A percentile compares a stretch with the other conserved stretches of the same genome.
These are phyloP conservation scores for Fusarium brachygibbosum DNA, from an alignment of 2,329 filamentous ascomycete species.

Conservation along the genomic window DNA sequence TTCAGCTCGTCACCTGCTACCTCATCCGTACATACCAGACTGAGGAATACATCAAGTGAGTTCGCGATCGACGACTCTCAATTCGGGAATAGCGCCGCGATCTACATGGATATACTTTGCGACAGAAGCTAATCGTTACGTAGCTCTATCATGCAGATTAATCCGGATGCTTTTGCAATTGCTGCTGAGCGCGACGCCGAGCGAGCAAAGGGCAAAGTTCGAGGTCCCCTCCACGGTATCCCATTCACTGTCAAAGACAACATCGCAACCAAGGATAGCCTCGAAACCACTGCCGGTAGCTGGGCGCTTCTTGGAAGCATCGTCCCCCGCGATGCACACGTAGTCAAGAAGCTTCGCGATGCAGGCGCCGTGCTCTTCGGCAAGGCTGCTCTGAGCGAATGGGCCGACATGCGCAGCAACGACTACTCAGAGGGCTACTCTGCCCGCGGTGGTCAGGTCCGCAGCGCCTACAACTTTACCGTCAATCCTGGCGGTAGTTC, in stretches of 20 bases:
- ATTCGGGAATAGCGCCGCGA: not conserved
- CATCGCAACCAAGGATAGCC: conserved; percentile 81
- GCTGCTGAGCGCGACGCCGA: conserved; percentile 73
- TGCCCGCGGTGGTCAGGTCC: conserved; percentile 72
- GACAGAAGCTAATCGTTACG: not conserved
- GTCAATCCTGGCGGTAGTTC: conserved; percentile 77
- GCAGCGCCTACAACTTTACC: conserved; percentile 77
- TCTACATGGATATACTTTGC: not conserved
- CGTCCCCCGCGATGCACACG: conserved; percentile 76
- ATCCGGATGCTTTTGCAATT: conserved; percentile 75
- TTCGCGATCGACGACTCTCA: not conserved
- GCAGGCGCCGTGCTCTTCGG: conserved; percentile 78
- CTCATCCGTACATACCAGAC: conserved; percentile 71
- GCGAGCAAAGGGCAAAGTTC: conserved; percentile 65
- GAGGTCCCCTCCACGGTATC: conserved; percentile 80
- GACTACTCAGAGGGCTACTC: conserved; percentile 78
- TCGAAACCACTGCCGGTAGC: conserved; percentile 81
- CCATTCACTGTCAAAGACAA: conserved; percentile 78
- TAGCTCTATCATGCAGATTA: conserved; percentile 73
- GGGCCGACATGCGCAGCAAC: conserved; percentile 78
- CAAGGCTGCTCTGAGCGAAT: conserved; percentile 79
- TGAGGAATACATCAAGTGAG: conserved; percentile 73
- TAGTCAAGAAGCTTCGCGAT: conserved; percentile 71
- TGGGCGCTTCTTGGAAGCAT: conserved; percentile 75
- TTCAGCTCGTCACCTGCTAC: conserved; percentile 73